These are phyloP conservation scores for Phytomonas sp. DNA, from an alignment of 208 protist species.

Conservation along the genomic window DNA sequence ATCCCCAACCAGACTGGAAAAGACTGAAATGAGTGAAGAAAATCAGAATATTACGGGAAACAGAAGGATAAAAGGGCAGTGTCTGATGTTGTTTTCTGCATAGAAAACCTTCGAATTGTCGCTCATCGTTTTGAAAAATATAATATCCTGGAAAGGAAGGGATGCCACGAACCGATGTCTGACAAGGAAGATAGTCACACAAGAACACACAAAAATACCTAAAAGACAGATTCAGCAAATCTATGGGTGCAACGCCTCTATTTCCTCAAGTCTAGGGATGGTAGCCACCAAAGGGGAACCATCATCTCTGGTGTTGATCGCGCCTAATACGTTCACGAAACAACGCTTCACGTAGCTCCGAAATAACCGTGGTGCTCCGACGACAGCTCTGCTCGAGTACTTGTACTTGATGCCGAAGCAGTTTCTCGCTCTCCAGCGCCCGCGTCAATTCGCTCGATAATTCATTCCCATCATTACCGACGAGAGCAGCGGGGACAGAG, in stretches of 20 bases:
- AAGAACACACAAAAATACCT: neutral
- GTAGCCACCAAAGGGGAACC: conserved; percentile 3
- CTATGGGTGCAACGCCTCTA: neutral
- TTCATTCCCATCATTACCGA: neutral
- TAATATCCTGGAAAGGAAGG: neutral
- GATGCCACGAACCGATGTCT: conserved; percentile 2
- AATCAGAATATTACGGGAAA: neutral
- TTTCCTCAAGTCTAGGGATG: neutral
- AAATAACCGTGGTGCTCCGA: conserved; percentile 46
- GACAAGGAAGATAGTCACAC: neutral
- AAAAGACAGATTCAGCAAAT: too few relatives aligned
- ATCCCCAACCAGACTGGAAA: too few relatives aligned
- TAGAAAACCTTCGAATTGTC: neutral
- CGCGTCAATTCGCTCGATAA: neutral
- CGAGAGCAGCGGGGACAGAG: neutral
- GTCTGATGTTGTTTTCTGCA: neutral
- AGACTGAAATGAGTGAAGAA: neutral
- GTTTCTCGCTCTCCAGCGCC: neutral
- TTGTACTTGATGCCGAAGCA: conserved; percentile 25
- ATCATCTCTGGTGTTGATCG: neutral
- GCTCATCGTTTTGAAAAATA: neutral
- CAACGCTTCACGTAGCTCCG: conserved; percentile 46
- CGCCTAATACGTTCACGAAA: conserved; percentile 12
- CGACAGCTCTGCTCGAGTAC: conserved; percentile 45
- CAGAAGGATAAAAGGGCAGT: conserved; percentile 5